These are phyloP conservation scores for Talaromyces marneffei DNA, from an alignment of 2,329 filamentous ascomycete genomes.

Conservation along the genomic window DNA sequence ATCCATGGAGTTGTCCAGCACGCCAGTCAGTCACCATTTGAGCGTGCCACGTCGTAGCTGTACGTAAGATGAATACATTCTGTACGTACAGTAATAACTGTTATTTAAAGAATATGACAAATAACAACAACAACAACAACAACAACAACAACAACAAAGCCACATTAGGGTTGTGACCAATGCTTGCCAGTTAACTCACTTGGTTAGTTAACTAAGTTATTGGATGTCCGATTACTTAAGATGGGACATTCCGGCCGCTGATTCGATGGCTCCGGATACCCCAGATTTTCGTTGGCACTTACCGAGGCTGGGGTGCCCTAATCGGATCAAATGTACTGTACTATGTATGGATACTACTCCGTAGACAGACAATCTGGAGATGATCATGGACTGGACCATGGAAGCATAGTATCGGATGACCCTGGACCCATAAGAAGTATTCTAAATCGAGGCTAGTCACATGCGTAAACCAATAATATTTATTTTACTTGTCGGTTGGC, in stretches of 20 bases:
- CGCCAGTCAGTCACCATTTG: neutral
- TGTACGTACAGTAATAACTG: neutral
- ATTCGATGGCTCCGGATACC: constrained; percentile 5
- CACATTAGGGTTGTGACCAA: neutral
- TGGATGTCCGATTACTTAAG: neutral
- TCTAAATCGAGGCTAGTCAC: neutral
- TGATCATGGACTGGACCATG: too few species aligned
- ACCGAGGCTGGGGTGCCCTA: neutral
- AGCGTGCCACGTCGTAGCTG: neutral
- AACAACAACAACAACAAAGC: neutral
- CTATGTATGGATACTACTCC: too few species aligned
- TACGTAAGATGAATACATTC: neutral
- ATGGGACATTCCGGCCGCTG: neutral
- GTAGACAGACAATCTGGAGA: neutral
- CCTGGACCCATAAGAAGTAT: neutral
- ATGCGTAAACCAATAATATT: neutral
- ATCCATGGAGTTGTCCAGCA: neutral
- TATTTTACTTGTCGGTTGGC: neutral
- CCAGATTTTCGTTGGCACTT: constrained; percentile 1
- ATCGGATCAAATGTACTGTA: too few species aligned
- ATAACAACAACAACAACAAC: neutral
- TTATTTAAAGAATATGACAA: too few species aligned
- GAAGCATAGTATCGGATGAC: constrained; percentile 2
- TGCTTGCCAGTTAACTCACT: too few species aligned
- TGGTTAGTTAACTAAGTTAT: too few species aligned